Conservation (phyloP, 441 rosid genomes). For the Populus hybrid region DNA sequence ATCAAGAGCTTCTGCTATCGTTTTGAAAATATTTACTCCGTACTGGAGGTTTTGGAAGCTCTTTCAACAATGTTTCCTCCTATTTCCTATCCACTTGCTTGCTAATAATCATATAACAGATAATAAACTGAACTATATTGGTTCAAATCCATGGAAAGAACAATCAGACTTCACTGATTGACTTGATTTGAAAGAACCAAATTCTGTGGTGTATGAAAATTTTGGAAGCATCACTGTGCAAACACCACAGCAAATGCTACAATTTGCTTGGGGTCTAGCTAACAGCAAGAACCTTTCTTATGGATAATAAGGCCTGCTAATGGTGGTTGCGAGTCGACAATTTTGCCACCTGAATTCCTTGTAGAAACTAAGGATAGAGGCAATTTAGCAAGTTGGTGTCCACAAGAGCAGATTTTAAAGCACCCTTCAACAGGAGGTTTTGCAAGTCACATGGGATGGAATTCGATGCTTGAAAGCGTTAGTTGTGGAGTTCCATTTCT, state of each 20-base stretch:
- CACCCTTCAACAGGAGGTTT: neutral
- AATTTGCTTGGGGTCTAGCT: neutral
- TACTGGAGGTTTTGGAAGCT: neutral
- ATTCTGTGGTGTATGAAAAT: neutral
- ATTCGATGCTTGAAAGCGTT: neutral
- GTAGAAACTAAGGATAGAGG: neutral
- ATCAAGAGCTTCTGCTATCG: slow-evolving; percentile 15
- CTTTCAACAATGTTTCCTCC: neutral
- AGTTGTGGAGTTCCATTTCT: neutral
- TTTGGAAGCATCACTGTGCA: neutral
- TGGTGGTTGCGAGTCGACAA: neutral
- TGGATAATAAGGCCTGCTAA: neutral
- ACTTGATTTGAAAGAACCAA: neutral
- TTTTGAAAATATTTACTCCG: slow-evolving; percentile 20
- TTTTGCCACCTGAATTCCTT: neutral
- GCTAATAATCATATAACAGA: neutral
- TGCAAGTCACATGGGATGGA: slow-evolving; percentile 44
- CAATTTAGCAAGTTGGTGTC: neutral
- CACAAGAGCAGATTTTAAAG: neutral
- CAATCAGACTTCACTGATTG: neutral
- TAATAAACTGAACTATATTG: neutral
- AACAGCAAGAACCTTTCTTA: neutral
- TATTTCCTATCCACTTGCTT: neutral
- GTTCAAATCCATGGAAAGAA: neutral
- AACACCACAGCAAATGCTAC: neutral